A percentile compares a stretch with the other conserved stretches of the same genome.
Conservation (phyloP, 169 alveolate species). For the Plasmodium sp. region DNA sequence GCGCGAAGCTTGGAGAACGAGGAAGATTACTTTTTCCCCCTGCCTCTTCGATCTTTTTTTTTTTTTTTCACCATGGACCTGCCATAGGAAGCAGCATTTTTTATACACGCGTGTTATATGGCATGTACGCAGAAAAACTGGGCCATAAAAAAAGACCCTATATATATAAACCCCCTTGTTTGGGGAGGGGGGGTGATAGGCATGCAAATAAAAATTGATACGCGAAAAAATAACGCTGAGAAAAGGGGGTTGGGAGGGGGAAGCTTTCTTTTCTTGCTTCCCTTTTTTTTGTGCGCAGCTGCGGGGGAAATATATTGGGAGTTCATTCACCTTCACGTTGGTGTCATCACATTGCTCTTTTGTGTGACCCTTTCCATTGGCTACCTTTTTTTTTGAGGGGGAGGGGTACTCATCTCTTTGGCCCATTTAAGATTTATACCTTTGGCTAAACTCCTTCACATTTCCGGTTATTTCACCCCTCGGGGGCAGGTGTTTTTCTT, state of each 20-base stretch:
- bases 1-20: background rate
- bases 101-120: background rate
- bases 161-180: background rate
- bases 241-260: background rate
- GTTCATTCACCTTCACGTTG: background rate
- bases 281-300: background rate
- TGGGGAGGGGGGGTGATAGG: background rate
- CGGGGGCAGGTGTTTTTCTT: background rate
- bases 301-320: background rate
- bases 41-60: background rate
- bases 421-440: background rate
- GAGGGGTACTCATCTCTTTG: background rate
- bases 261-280: background rate
- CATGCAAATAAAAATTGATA: too few relatives aligned
- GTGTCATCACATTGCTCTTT: background rate
- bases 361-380: background rate
- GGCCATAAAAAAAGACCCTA: background rate
- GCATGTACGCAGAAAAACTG: background rate
- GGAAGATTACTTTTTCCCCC: background rate
- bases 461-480: background rate
- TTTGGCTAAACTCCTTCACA: background rate
- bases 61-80: background rate
- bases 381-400: background rate
- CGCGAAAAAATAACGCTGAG: background rate
- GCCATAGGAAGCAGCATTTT: background rate